Base-by-base conservation (phyloP, 805 yeast genomes). In the Scheffersomyces ergatensis region DNA sequence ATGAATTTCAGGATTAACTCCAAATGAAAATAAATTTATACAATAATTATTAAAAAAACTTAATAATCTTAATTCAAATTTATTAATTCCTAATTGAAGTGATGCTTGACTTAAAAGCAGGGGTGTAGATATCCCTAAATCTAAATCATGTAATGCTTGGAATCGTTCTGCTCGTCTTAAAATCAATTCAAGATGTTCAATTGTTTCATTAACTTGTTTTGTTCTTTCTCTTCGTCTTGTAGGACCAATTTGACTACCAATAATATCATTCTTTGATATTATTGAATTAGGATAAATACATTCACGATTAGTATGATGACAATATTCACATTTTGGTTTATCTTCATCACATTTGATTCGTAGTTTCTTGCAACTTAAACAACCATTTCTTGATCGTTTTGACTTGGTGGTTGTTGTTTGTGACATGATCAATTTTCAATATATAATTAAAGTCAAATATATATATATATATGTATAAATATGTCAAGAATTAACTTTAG, bases 271-370 rank as follows among this genome's bases (percentile, higher is more conserved):
- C 9, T 21, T 21, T 7, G 24, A 21, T 7, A 9, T 21, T 21
- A 9, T 7, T 21, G 24, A 21, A 9, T 26, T 6, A 13, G 37
- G 15, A 7, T 25, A 29, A 8, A 29, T 15, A 29, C 32, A 29
- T 9, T 26, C 13, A 26, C 29, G 29, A 29, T 29, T 15, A 3
- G 66, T 59, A 40, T 61, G 60, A 3, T 27, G 27, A 29, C 70
- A 64, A 43, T 64, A 64, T 32, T 64, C 69, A 44, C 70, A 64
- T 8, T 37, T 25, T 3, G 70, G 70, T 39, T 47, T 52, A 9
- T 44, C 53, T 36, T 62, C 69, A 37, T 60, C 47, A 37, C 70
- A 64, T 48, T 63, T 63, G 30, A 63, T 63, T 35, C 54, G 52
- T 36, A 63, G 48, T 39, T 47, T 50, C 42, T 58, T 58, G 45